These are phyloP conservation scores for Jimgerdemannia lactiflua DNA, from an alignment of 192 early-diverging fungal genomes.

Conservation along the genomic window DNA sequence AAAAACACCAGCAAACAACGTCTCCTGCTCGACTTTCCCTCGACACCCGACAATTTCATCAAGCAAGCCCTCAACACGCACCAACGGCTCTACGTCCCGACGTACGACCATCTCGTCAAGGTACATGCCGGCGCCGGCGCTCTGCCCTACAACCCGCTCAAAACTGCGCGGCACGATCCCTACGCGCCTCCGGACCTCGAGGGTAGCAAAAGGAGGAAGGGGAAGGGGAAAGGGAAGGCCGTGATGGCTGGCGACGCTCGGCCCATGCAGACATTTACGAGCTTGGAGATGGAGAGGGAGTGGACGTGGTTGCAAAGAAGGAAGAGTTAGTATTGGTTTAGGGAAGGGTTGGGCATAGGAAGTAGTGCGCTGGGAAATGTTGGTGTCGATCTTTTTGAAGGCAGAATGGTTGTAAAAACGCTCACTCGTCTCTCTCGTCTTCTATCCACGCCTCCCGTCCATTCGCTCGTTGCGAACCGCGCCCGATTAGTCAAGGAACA, in stretches of 20 bases:
- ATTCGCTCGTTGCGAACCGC: too few relatives aligned
- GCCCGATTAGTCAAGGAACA: background rate
- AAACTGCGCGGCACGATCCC: background rate
- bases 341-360: background rate
- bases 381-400: too few relatives aligned
- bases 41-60: background rate
- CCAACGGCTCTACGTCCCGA: background rate
- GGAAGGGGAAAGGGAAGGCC: background rate
- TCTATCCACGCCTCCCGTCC: too few relatives aligned
- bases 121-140: background rate
- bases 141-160: background rate
- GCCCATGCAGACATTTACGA: background rate
- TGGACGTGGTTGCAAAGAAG: background rate
- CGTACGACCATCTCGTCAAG: background rate
- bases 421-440: too few relatives aligned
- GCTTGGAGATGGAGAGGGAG: background rate
- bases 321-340: background rate
- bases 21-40: background rate
- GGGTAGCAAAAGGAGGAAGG: background rate
- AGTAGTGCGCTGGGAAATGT: too few relatives aligned
- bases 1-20: background rate
- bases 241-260: background rate
- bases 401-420: too few relatives aligned
- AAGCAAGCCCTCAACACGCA: background rate
- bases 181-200: background rate